Base-by-base conservation (phyloP, 768 basidiomycete genomes). In the Boletus pseudo-olivaceus region DNA sequence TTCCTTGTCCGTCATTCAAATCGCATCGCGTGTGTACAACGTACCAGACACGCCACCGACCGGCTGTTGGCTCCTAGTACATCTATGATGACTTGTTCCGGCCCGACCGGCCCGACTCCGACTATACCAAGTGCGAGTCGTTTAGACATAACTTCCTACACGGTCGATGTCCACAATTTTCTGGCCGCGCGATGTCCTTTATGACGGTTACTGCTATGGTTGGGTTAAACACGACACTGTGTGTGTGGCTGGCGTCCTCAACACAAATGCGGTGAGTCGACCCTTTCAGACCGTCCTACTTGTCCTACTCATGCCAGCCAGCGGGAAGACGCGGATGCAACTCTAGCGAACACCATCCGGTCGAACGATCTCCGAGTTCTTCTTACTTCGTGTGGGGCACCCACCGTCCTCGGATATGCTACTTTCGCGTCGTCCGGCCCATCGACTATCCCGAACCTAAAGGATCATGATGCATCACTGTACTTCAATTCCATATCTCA, bases 131-230 rank as follows among this genome's bases (percentile, higher is more conserved):
- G 5, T 6, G 4, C 2, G 17, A 5, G 7, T n/a, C 4, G 20
- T 26, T 47, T n/a, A 4, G 20, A 15, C 20, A n/a, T 1, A 30
- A 32, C 44, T n/a, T n/a, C n/a, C 6, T n/a, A 26, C 40, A 51
- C 37, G n/a, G 44, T 56, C 60, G 32, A 72, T 72, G 70, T 61
- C 72, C 43, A 72, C 69, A 2, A 55, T 84, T 53, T 83, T 86
- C 62, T 87, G 84, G 84, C 85, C 85, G 30, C 63, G 67, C 27
- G 81, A 82, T 62, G 68, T 78, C 26, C 57, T 67, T 45, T 43
- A 64, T n/a, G 66, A 68, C 20, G 83, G 84, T 2, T 74, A 81
- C 49, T 76, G 78, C 58, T 87, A 83, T 61, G 85, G 85, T 10
- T 87, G 85, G 85, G 56, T 68, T 8, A 60, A 59, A 11, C 79